Conservation (phyloP, 1,139 yeast species). For the Blastobotrys indianensis region DNA sequence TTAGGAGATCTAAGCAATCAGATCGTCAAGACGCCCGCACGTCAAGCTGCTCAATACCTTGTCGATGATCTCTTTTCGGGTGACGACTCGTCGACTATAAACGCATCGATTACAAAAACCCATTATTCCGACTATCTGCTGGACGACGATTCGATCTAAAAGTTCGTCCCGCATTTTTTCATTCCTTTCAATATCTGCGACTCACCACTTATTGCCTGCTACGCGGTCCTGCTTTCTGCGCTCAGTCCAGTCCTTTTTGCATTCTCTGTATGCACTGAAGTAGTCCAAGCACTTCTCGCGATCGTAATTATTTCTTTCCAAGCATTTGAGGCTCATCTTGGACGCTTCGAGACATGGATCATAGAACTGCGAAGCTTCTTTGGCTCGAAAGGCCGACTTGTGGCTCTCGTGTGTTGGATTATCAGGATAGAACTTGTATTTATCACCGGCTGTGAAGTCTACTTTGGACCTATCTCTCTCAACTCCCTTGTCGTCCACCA, state of each 20-base stretch:
- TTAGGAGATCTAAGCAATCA: constrained; percentile 6
- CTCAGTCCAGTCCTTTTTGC: constrained; percentile 70
- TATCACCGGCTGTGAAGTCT: constrained; percentile 51
- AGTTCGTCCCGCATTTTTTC: neutral
- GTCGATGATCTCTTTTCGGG: constrained; percentile 23
- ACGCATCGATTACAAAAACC: constrained; percentile 14
- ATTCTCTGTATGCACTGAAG: constrained; percentile 88
- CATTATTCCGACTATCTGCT: constrained; percentile 9
- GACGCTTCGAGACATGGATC: constrained; percentile 93
- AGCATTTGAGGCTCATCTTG: constrained; percentile 76
- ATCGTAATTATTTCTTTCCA: constrained; percentile 71
- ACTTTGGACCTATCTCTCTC: constrained; percentile 43
- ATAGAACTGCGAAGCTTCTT: constrained; percentile 76
- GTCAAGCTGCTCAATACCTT: constrained; percentile 25
- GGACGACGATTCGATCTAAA: constrained; percentile 10
- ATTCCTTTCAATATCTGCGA: neutral
- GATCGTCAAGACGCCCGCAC: constrained; percentile 26
- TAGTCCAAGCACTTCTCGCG: constrained; percentile 73
- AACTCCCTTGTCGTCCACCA: constrained; percentile 13
- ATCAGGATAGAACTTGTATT: constrained; percentile 77
- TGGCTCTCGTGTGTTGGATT: constrained; percentile 60
- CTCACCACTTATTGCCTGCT: constrained; percentile 27
- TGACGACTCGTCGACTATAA: constrained; percentile 8
- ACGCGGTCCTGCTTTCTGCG: constrained; percentile 36
- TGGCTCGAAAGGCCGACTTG: constrained; percentile 53